Evolutionary conservation across 164 flowering plant genomes (phyloP).

Genomic region (Cinnamomum micranthum): DNA sequence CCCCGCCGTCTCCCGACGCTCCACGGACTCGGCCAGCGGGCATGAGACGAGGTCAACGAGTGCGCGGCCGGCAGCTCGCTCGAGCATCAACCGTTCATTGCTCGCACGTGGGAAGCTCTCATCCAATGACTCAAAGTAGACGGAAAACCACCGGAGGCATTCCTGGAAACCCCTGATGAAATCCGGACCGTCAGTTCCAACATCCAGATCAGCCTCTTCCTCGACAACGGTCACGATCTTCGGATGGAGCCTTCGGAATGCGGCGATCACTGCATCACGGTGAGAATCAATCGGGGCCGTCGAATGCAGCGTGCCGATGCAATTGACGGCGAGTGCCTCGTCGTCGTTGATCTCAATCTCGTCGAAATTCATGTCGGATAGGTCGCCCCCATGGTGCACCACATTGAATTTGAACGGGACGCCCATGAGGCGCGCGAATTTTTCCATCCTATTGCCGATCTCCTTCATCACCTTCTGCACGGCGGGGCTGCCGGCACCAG

Average conservation of each 20-base stretch:
- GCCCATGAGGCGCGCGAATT: conserved; percentile 94
- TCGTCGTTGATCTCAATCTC: conserved; percentile 58
- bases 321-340: conserved; percentile 79
- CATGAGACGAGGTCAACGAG: conserved; percentile 75
- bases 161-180: conserved; percentile 66
- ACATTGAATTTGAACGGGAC: conserved; percentile 82
- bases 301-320: conserved; percentile 59
- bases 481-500: conserved; percentile 24
- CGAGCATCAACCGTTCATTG: conserved; percentile 80
- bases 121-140: conserved; percentile 80
- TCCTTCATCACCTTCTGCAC: conserved; percentile 75
- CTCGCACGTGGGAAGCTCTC: conserved; percentile 72
- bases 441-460: conserved; percentile 77
- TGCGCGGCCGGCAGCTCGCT: conserved; percentile 73
- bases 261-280: conserved; percentile 45
- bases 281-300: conserved; percentile 27
- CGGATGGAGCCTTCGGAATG: conserved; percentile 52
- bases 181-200: conserved; percentile 52
- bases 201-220: conserved; percentile 78
- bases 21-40: conserved; percentile 44
- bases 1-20: conserved; percentile 71
- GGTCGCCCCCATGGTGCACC: conserved; percentile 57
- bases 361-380: conserved; percentile 48
- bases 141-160: conserved; percentile 69
- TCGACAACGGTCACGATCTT: conserved; percentile 80